A percentile compares a stretch with the other conserved stretches of the same genome.
These are phyloP conservation scores for Saturnispora sekii DNA, from an alignment of 805 yeast genomes.

Conservation along the genomic window DNA sequence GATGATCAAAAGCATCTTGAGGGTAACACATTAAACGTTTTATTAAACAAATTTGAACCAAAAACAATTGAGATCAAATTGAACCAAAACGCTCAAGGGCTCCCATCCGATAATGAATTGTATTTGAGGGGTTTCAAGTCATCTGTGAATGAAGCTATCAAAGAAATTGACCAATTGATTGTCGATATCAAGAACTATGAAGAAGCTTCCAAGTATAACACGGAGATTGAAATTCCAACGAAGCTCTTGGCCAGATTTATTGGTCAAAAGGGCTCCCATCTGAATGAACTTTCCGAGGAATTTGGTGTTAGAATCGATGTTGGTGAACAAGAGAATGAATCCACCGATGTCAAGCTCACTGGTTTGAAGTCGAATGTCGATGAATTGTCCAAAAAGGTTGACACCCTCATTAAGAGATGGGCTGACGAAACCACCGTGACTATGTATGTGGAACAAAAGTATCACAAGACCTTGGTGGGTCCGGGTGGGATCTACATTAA, in stretches of 20 bases:
- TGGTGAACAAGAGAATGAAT: constrained; percentile 32
- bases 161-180: constrained; percentile 44
- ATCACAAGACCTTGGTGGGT: constrained; percentile 78
- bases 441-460: constrained; percentile 63
- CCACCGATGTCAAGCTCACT: constrained; percentile 46
- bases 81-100: constrained; percentile 32
- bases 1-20: constrained; percentile 49
- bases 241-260: constrained; percentile 67
- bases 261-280: constrained; percentile 78
- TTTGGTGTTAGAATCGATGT: constrained; percentile 72
- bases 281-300: constrained; percentile 59
- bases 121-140: constrained; percentile 59
- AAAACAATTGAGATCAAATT: constrained; percentile 36
- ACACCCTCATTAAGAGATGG: constrained; percentile 57
- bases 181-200: constrained; percentile 35
- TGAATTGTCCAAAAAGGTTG: constrained; percentile 54
- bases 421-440: constrained; percentile 69
- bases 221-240: constrained; percentile 54
- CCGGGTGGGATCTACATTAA: constrained; percentile 70
- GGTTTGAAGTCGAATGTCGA: constrained; percentile 77
- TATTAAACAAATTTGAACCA: constrained; percentile 25
- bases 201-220: constrained; percentile 30
- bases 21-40: constrained; percentile 45
- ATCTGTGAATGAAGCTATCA: constrained; percentile 47
- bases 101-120: constrained; percentile 39